phyloP scores from a whole-genome alignment of 305 asterid species.

The Vinca major region DNA sequence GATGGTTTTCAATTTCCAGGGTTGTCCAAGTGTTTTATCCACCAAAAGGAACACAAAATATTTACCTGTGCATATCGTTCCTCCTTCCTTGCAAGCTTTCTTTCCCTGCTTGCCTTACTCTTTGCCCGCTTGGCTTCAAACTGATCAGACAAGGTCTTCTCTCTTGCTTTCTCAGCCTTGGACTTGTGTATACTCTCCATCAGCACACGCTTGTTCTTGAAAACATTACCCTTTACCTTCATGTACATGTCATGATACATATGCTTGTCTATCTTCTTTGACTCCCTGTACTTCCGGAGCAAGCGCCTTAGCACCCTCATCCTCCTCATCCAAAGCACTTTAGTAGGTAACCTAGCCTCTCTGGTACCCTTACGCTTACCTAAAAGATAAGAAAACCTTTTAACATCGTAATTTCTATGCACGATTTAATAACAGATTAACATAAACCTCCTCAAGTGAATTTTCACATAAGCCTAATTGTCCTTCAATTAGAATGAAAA shows the following conservation, averaged over 20 bases:
- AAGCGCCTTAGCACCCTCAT: conserved; percentile 83
- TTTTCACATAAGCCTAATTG: background rate
- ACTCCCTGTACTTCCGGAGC: conserved; percentile 82
- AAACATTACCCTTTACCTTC: conserved; percentile 92
- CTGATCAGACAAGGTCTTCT: conserved; percentile 75
- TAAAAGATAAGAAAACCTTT: conserved; percentile 9
- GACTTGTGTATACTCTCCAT: conserved; percentile 83
- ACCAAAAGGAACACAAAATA: background rate
- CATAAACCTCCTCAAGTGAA: no score
- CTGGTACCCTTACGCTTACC: conserved; percentile 95
- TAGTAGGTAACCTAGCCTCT: conserved; percentile 90
- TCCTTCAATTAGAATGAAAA: background rate
- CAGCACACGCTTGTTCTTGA: conserved; percentile 71
- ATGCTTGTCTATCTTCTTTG: conserved; percentile 88
- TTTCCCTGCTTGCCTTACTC: conserved; percentile 91
- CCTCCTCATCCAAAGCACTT: conserved; percentile 87
- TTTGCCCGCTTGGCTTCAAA: conserved; percentile 89
- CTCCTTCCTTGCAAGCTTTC: conserved; percentile 76
- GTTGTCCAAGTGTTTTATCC: background rate
- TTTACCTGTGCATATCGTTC: conserved; percentile 73
- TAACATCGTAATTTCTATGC: background rate
- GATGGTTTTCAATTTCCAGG: no score
- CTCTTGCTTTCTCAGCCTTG: conserved; percentile 87
- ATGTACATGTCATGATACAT: conserved; percentile 97
- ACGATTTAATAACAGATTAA: background rate